phyloP scores from a whole-genome alignment of 2,329 filamentous ascomycete species.

The Neonectria coccinea region DNA sequence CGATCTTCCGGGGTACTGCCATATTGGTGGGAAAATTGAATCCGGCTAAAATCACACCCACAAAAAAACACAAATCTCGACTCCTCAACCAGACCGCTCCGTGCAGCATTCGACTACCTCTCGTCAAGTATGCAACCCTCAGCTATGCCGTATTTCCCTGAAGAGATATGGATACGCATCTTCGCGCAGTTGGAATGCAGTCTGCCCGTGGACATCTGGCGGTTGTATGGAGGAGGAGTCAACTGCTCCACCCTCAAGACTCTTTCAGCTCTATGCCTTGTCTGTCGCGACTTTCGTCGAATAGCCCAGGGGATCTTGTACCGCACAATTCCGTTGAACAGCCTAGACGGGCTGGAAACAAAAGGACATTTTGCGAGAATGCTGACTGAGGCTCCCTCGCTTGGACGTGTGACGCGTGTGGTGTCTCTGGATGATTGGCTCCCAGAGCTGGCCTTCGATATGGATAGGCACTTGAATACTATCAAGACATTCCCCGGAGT shows the following conservation, averaged over 20 bases:
- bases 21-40: background rate
- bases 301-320: slow-evolving; percentile 19
- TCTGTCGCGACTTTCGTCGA: slow-evolving; percentile 17
- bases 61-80: too few species aligned
- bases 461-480: background rate
- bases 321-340: background rate
- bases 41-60: background rate
- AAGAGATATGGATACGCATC: background rate
- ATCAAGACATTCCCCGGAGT: background rate
- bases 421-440: background rate
- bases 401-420: background rate
- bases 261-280: slow-evolving; percentile 21
- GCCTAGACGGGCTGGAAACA: too few species aligned
- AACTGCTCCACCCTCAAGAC: background rate
- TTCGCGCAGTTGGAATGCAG: slow-evolving; percentile 6
- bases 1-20: background rate
- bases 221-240: slow-evolving; percentile 2
- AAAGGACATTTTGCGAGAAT: too few species aligned
- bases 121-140: background rate
- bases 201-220: slow-evolving; percentile 15
- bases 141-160: background rate
- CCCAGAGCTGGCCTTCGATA: background rate
- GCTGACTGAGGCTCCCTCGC: too few species aligned
- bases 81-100: background rate
- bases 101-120: background rate